Percentiles rank a stretch among this genome's conserved stretches.
Conservation (phyloP, 2,329 filamentous ascomycete genomes). For the Cercospora sp. region DNA sequence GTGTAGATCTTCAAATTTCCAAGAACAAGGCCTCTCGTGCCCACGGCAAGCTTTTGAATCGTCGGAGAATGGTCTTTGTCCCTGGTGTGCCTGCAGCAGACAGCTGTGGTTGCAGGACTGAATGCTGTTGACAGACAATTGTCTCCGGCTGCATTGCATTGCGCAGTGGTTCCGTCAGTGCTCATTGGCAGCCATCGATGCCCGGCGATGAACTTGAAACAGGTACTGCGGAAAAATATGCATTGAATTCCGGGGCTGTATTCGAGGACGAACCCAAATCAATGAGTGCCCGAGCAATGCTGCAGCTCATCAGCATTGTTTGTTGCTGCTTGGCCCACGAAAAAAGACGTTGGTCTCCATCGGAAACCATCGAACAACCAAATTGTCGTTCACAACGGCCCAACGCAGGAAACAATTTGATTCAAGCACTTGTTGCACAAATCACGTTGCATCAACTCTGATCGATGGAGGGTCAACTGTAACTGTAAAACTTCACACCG, state of each 20-base stretch:
- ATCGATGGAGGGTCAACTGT: not conserved
- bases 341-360: slow-evolving; percentile 1
- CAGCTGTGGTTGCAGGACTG: not conserved
- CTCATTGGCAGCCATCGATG: not conserved
- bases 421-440: not conserved
- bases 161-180: not conserved
- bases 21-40: not conserved
- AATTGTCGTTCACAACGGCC: not conserved
- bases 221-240: not conserved
- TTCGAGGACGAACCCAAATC: not conserved
- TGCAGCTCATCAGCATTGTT: not conserved
- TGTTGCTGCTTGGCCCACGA: not conserved
- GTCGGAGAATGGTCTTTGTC: not conserved
- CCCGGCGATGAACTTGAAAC: not conserved
- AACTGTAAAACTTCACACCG: not conserved
- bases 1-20: not conserved
- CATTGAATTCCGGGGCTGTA: not conserved
- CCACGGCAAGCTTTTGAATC: not conserved
- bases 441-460: not conserved
- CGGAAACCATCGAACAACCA: not conserved
- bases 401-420: not conserved
- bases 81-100: slow-evolving; percentile 1
- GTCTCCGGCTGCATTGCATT: not conserved
- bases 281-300: not conserved
- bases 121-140: not conserved